Percentiles rank a stretch among this genome's conserved stretches.
Conservation (phyloP, 2,329 filamentous ascomycete genomes). For the Phialophora chinensis region DNA sequence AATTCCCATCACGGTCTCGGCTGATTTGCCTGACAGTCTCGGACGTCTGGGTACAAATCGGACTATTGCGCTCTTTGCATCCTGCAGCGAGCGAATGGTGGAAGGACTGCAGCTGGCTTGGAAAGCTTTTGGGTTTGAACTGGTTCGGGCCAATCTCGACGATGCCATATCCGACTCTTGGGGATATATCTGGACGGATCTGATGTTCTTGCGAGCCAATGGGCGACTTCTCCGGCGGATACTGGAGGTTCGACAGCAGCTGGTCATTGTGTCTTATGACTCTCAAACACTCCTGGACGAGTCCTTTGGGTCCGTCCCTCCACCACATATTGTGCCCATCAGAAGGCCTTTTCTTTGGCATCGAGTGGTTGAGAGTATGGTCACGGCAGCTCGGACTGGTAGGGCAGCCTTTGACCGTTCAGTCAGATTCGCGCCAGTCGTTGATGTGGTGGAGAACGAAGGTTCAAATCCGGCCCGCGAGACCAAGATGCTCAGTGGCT, state of each 20-base stretch:
- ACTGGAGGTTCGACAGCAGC: constrained; percentile 33
- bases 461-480: constrained; percentile 25
- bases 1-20: constrained; percentile 24
- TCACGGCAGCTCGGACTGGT: constrained; percentile 23
- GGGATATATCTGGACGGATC: constrained; percentile 42
- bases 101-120: constrained; percentile 41
- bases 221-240: constrained; percentile 35
- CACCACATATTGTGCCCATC: constrained; percentile 39
- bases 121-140: constrained; percentile 38
- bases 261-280: constrained; percentile 42
- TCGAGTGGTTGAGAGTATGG: constrained; percentile 39
- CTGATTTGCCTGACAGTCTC: not conserved
- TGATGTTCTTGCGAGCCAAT: constrained; percentile 36
- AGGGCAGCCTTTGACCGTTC: constrained; percentile 29
- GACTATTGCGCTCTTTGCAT: constrained; percentile 34
- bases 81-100: constrained; percentile 29
- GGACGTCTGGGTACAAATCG: constrained; percentile 11
- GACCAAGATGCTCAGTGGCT: constrained; percentile 38
- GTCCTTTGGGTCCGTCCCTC: constrained; percentile 33
- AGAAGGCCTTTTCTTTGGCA: constrained; percentile 43
- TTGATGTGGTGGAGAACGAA: constrained; percentile 38
- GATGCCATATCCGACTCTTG: constrained; percentile 37
- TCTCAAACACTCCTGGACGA: constrained; percentile 38
- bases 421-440: constrained; percentile 41
- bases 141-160: constrained; percentile 30